Evolutionary conservation across 106 monocot genomes (phyloP).

Genomic region (Dioscorea zingiberensis): DNA sequence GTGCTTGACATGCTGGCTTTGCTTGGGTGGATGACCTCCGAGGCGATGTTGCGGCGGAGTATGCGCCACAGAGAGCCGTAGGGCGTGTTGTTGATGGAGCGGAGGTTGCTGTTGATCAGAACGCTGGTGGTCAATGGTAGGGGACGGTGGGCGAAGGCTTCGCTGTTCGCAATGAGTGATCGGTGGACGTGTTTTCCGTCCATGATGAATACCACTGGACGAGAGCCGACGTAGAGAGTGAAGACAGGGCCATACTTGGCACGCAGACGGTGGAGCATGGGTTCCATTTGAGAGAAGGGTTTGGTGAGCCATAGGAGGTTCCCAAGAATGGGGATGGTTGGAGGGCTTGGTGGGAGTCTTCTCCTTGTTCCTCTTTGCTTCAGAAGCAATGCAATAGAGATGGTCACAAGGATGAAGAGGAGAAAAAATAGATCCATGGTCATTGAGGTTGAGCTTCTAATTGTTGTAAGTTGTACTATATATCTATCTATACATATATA

Average conservation of each 20-base stretch:
- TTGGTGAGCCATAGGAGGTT: neutral
- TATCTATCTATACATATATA: too few relatives aligned
- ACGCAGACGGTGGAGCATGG: constrained; percentile 1
- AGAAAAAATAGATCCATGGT: neutral
- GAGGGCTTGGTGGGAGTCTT: constrained; percentile 1
- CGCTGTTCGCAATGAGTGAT: constrained; percentile 4
- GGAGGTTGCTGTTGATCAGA: constrained; percentile 1
- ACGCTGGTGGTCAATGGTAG: neutral
- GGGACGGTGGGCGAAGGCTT: constrained; percentile 15
- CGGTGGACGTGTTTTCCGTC: neutral
- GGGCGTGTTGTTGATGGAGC: constrained; percentile 12
- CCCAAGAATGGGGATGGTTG: constrained; percentile 2
- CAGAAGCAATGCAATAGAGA: neutral
- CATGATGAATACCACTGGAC: constrained; percentile 9
- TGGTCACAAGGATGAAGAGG: neutral
- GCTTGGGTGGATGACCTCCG: constrained; percentile 13
- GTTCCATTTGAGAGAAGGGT: neutral
- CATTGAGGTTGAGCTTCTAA: neutral
- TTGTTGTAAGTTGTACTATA: too few relatives aligned
- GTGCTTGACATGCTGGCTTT: neutral
- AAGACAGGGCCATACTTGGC: constrained; percentile 4
- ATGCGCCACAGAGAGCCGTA: constrained; percentile 25
- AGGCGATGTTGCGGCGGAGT: constrained; percentile 21
- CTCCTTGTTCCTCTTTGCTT: neutral
- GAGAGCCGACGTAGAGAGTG: constrained; percentile 1